Evolutionary conservation across 768 basidiomycete species (phyloP).

Genomic region (Saitozyma podzolica): DNA sequence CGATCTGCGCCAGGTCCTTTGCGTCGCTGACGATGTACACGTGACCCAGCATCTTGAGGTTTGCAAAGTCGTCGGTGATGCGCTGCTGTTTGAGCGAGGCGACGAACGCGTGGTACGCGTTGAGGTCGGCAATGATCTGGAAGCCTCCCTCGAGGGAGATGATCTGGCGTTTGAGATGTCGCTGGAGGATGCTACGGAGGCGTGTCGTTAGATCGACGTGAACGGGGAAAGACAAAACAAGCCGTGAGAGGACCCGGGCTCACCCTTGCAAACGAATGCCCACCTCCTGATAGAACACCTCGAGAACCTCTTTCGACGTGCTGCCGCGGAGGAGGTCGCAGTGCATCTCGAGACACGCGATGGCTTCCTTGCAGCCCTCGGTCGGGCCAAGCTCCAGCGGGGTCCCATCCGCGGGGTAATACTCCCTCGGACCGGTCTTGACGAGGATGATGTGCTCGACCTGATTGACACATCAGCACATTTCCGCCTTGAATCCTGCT

Average conservation of each 20-base stretch:
- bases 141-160: slow-evolving; percentile 92
- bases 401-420: slow-evolving; percentile 80
- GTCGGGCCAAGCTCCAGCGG: slow-evolving; percentile 82
- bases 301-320: slow-evolving; percentile 91
- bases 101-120: slow-evolving; percentile 88
- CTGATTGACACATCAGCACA: slow-evolving; percentile 52
- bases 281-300: slow-evolving; percentile 97
- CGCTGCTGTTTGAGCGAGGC: slow-evolving; percentile 77
- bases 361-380: slow-evolving; percentile 81
- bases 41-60: slow-evolving; percentile 95
- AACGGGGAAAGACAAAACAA: not conserved
- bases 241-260: slow-evolving; percentile 44
- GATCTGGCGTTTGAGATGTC: slow-evolving; percentile 95
- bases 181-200: slow-evolving; percentile 75
- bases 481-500: too few species aligned
- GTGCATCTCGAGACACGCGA: slow-evolving; percentile 83
- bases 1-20: slow-evolving; percentile 93
- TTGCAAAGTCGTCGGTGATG: slow-evolving; percentile 86
- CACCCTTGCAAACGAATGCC: slow-evolving; percentile 83
- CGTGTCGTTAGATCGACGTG: not conserved
- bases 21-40: slow-evolving; percentile 95
- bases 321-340: slow-evolving; percentile 88
- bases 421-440: slow-evolving; percentile 78
- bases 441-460: slow-evolving; percentile 90
- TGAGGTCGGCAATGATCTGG: slow-evolving; percentile 92